Evolutionary conservation across 805 yeast species (phyloP), one percentile per base, ranked within the genome.

Genomic region (Saitoella complicata): DNA sequence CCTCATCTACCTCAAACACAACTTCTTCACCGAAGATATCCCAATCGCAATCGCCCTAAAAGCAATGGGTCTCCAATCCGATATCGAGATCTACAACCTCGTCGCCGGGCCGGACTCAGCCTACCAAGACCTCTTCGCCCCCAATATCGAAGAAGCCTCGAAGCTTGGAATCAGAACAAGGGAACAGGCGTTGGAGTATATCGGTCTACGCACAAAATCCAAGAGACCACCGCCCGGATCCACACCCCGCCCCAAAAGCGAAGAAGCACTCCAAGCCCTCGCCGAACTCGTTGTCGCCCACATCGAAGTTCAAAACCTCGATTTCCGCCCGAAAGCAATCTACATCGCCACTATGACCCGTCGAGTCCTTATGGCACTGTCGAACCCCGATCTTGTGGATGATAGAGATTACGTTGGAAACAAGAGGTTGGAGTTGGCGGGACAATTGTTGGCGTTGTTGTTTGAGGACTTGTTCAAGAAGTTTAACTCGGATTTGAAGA

Each of bases 401-500:
- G 98, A 91, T 63, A 77, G 97, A 64, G 98, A 91, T 67, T 91
- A 91, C 58, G 97, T 91, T 39, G 98, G 98, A 69, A 88, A 88
- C 65, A 91, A 91, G 63, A 81, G 98, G 65, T 70, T 91, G 52
- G 98, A 91, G 65, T 69, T 91, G 32, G 98, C 98, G 0, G 98
- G 98, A 46, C 98, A 91, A 64, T 71, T 91, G 59, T 83, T 91
- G 84, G 85, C 97, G 5, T 68, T 91, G 51, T 65, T 91, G 49
- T 91, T 91, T 61, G 98, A 91, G 67, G 98, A 91, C 73, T 72
- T 91, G 64, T 91, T 91, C 71, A 91, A 91, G 59, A 91, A 91
- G 58, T 91, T 91, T 67, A 91, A 91, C 66, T 73, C 79, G 43
- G 97, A 91, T 60, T 88, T 91, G 70, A 87, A 91, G 58, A 84